These are phyloP conservation scores for Chaetomium strumarium DNA, from an alignment of 2,329 filamentous ascomycete species.

Conservation along the genomic window DNA sequence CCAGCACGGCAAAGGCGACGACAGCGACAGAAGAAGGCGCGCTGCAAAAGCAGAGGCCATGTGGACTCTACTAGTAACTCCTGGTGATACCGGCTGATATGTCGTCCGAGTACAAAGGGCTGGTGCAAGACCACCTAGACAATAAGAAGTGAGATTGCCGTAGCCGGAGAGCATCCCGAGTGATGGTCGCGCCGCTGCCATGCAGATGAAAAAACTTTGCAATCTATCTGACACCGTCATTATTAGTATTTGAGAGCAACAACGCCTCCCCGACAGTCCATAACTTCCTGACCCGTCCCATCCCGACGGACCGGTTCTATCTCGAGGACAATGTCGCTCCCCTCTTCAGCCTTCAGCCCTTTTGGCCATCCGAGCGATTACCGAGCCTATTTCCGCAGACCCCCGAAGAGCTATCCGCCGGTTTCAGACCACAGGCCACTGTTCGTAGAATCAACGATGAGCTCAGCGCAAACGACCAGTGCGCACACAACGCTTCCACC, in stretches of 20 bases:
- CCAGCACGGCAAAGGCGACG: neutral
- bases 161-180: no score
- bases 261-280: no score
- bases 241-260: no score
- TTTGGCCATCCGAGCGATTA: neutral
- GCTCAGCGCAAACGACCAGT: neutral
- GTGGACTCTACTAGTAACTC: neutral
- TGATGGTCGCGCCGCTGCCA: no score
- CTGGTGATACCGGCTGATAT: neutral
- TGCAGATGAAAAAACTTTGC: no score
- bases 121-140: neutral
- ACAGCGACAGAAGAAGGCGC: neutral
- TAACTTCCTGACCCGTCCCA: no score
- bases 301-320: neutral
- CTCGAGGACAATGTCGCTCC: neutral
- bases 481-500: neutral
- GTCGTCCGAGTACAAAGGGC: neutral
- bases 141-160: neutral
- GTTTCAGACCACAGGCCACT: no score
- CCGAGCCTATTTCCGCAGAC: neutral
- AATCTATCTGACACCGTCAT: no score
- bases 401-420: neutral
- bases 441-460: no score
- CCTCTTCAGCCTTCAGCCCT: neutral
- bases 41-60: conserved; percentile 6